Evolutionary conservation across 2,329 filamentous ascomycete species (phyloP), one percentile per base, ranked within the genome.

Genomic region (Neocucurbitaria cava): DNA sequence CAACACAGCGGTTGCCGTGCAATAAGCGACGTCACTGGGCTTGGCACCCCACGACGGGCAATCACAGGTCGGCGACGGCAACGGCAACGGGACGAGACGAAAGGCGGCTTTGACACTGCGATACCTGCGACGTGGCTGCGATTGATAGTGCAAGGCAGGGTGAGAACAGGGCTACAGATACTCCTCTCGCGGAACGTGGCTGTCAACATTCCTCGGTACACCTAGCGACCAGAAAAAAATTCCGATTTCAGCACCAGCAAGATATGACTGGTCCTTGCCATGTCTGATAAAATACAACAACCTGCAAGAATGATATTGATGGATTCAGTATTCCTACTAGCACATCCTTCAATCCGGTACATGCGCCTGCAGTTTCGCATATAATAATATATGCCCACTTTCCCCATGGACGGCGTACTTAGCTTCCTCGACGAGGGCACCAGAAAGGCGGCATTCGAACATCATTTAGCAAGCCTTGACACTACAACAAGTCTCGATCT

Each of bases 1-100:
- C 63, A 73, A 72, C 71, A 68, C 50, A 49, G 52, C 61, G 31
- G 66, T 70, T 71, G 66, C 64, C 58, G 51, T 49, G 58, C 52
- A 45, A 52, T 56, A 62, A 56, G 54, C 61, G 60, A 72, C 70
- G 68, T 72, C 69, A 71, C 63, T 30, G 36, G n/a, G 42, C 59
- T 61, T 65, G 62, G 67, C 62, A 51, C 49, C 57, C 58, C 63
- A 58, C 62, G 40, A 46, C 54, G 49, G 56, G 59, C 57, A 56
- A 52, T 57, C 54, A 61, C 50, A 54, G 26, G 46, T 44, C 58
- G 56, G 58, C 59, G n/a, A n/a, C n/a, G n/a, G 58, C 61, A 54
- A 65, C 54, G 56, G 54, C 43, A 52, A 49, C 23, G 28, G 44
- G 49, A 49, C 47, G 33, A 41, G 17, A 35, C 24, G 38, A 36